Conservation (phyloP, 1,284 basidiomycete species). For the Melampsora americana region DNA sequence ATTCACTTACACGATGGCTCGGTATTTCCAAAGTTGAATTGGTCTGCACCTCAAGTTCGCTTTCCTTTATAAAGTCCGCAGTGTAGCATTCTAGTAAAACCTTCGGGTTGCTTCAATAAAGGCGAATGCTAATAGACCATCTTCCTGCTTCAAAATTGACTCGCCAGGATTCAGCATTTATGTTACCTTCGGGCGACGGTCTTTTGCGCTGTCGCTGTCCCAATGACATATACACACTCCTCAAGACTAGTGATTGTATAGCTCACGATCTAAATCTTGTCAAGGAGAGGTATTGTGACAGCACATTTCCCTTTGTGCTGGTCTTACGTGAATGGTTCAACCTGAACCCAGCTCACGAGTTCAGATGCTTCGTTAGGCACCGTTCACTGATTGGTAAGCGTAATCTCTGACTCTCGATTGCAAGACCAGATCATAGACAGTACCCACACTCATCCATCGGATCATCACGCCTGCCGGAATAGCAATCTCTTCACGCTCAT, state of each 20-base stretch:
- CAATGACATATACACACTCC: constrained; percentile 82
- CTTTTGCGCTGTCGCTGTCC: constrained; percentile 81
- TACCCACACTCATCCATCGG: too few relatives aligned
- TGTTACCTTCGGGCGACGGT: constrained; percentile 62
- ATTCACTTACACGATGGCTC: constrained; percentile 68
- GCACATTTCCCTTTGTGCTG: constrained; percentile 69
- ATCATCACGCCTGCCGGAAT: background rate
- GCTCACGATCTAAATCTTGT: constrained; percentile 69
- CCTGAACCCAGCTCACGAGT: constrained; percentile 74
- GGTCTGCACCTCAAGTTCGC: constrained; percentile 76
- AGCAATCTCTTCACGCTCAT: constrained; percentile 35
- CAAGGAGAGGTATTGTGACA: constrained; percentile 59
- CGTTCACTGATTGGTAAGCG: constrained; percentile 67
- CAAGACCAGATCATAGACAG: background rate
- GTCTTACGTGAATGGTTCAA: constrained; percentile 87
- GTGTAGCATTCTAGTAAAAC: background rate
- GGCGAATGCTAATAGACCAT: too few relatives aligned
- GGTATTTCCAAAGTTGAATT: constrained; percentile 93
- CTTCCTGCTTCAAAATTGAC: background rate
- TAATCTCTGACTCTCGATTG: background rate
- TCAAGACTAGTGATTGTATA: constrained; percentile 90
- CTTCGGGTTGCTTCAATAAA: too few relatives aligned
- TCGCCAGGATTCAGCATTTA: constrained; percentile 28
- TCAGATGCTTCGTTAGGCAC: constrained; percentile 79
- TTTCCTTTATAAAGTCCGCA: background rate